These are phyloP conservation scores for Tetrapisispora pingtungensis DNA, from an alignment of 805 yeast species.

Conservation along the genomic window DNA sequence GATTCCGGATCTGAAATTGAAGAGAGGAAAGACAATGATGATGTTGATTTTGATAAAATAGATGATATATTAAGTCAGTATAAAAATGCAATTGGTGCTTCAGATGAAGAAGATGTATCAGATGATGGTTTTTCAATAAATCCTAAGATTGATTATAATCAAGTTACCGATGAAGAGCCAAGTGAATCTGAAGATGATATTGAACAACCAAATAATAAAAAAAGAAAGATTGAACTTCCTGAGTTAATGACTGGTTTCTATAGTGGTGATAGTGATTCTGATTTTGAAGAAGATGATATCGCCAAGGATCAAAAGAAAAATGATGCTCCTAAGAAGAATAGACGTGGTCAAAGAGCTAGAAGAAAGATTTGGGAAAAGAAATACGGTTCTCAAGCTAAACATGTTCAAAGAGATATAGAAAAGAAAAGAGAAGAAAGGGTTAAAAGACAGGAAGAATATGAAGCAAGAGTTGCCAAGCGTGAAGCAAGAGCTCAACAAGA, in stretches of 20 bases:
- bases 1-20: neutral
- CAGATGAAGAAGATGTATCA: constrained; percentile 36
- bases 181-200: constrained; percentile 29
- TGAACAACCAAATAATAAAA: constrained; percentile 15
- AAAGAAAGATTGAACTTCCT: constrained; percentile 41
- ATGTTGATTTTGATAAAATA: constrained; percentile 8
- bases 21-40: constrained; percentile 12
- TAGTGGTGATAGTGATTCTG: constrained; percentile 62
- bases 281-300: constrained; percentile 40
- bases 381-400: constrained; percentile 76
- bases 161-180: constrained; percentile 58
- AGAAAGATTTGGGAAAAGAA: constrained; percentile 94
- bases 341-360: constrained; percentile 96
- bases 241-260: constrained; percentile 68
- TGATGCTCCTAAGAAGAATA: constrained; percentile 55
- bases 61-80: constrained; percentile 23
- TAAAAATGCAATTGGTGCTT: constrained; percentile 31
- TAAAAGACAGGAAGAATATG: constrained; percentile 52
- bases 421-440: constrained; percentile 47
- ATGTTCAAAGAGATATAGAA: constrained; percentile 57
- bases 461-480: constrained; percentile 62
- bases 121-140: constrained; percentile 28
- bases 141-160: constrained; percentile 33
- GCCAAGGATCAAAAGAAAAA: constrained; percentile 31
- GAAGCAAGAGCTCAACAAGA: constrained; percentile 38